phyloP scores from a whole-genome alignment of 148 eudicot genomes.

The Vaccinium macrocarpon region DNA sequence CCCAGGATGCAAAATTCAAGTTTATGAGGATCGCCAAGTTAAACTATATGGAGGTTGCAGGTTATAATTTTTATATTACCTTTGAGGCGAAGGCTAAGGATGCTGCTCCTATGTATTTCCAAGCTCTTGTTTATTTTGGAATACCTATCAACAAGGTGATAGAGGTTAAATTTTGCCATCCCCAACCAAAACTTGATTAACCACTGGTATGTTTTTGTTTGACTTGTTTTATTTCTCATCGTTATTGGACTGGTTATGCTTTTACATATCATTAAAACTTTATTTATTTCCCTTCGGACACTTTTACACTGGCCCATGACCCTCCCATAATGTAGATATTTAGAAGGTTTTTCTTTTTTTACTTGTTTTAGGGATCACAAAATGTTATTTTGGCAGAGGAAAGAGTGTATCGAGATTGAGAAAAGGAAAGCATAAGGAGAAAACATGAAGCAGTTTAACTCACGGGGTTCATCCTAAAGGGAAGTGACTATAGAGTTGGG shows the following conservation, averaged over 20 bases:
- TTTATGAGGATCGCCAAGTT: no score
- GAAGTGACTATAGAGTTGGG: no score
- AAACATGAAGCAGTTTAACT: no score
- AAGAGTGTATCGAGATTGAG: no score
- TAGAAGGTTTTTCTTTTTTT: not conserved
- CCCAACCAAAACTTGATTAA: not conserved
- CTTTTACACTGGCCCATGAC: not conserved
- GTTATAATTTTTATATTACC: no score
- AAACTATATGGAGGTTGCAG: rapidly evolving
- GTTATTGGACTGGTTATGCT: not conserved
- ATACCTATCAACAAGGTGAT: not conserved
- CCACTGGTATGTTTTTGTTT: not conserved
- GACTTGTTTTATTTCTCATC: not conserved
- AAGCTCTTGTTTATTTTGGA: no score
- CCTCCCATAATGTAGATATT: not conserved
- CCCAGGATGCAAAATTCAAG: no score
- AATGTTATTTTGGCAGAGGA: no score
- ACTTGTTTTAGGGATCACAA: not conserved
- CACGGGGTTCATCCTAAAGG: no score
- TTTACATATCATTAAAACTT: not conserved
- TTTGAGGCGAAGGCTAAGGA: no score
- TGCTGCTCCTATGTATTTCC: no score
- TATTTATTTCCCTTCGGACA: not conserved
- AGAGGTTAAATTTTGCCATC: not conserved
- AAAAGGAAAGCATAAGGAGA: no score